Evolutionary conservation across 768 basidiomycete species (phyloP).

Genomic region (Albatrellus ellisii): DNA sequence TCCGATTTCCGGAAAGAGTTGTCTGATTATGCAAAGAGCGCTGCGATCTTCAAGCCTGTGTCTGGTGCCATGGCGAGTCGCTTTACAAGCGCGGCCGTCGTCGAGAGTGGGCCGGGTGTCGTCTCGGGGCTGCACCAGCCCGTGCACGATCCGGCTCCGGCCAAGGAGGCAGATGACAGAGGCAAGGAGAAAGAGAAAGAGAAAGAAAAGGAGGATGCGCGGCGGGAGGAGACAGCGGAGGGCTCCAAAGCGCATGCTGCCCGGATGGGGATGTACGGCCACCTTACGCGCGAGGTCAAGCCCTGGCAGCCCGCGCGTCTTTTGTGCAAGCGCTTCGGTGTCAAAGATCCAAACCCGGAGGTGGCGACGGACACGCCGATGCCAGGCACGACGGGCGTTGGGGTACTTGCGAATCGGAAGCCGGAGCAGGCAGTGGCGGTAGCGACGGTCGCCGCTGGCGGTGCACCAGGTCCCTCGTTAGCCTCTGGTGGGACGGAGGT

Average conservation of each 20-base stretch:
- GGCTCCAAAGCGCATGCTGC: constrained; percentile 77
- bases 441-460: constrained; percentile 6
- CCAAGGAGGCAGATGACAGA: no score
- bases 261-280: constrained; percentile 79
- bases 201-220: constrained; percentile 30
- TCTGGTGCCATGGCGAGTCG: constrained; percentile 86
- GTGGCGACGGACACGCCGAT: constrained; percentile 20
- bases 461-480: neutral
- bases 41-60: constrained; percentile 83
- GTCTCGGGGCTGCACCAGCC: constrained; percentile 41
- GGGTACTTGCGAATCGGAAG: constrained; percentile 4
- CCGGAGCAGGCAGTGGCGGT: constrained; percentile 12
- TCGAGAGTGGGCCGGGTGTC: constrained; percentile 52
- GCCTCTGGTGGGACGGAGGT: constrained; percentile 6
- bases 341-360: constrained; percentile 74
- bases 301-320: constrained; percentile 76
- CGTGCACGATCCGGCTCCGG: constrained; percentile 32
- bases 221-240: constrained; percentile 38
- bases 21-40: constrained; percentile 76
- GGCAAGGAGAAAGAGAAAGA: constrained; percentile 20
- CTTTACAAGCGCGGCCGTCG: constrained; percentile 71
- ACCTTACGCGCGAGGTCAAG: constrained; percentile 62
- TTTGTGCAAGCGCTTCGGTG: constrained; percentile 88
- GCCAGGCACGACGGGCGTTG: constrained; percentile 5
- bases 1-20: constrained; percentile 76